A percentile compares a stretch with the other conserved stretches of the same genome.
These are phyloP conservation scores for Colletotrichum trifolii DNA, from an alignment of 2,329 filamentous ascomycete species.

Conservation along the genomic window DNA sequence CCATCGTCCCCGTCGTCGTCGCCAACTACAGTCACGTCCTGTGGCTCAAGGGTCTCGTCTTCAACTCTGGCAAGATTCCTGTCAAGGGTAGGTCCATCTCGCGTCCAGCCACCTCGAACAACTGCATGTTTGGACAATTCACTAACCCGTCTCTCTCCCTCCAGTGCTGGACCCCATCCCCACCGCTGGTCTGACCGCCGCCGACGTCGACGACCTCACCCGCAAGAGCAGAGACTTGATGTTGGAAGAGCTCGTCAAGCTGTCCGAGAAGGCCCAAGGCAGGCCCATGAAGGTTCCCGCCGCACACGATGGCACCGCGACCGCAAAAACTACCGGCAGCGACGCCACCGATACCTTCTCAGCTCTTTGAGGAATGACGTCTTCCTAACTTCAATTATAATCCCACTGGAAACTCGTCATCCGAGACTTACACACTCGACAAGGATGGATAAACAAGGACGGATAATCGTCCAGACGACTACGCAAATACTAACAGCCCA, in stretches of 20 bases:
- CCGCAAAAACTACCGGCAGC: conserved; percentile 33
- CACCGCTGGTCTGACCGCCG: conserved; percentile 76
- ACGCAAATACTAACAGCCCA: too few relatives aligned
- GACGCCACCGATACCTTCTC: conserved; percentile 33
- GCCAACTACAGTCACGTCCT: conserved; percentile 84
- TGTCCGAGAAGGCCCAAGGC: conserved; percentile 64
- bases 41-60: conserved; percentile 71
- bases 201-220: conserved; percentile 82
- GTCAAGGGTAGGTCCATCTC: conserved; percentile 72
- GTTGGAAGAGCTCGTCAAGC: conserved; percentile 71
- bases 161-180: conserved; percentile 83
- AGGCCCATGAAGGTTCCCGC: conserved; percentile 36
- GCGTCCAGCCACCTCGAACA: conserved; percentile 15
- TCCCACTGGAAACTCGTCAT: not conserved
- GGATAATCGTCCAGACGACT: too few relatives aligned
- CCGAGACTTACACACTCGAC: too few relatives aligned
- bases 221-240: conserved; percentile 77
- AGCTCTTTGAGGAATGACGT: conserved; percentile 8
- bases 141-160: not conserved
- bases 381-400: not conserved
- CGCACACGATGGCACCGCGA: conserved; percentile 2
- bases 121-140: not conserved
- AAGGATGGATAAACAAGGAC: too few relatives aligned
- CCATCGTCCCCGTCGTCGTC: conserved; percentile 86
- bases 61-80: conserved; percentile 77